A percentile compares a stretch with the other conserved stretches of the same genome.
These are phyloP conservation scores for Xylaria palmicola DNA, from an alignment of 495 filamentous ascomycete genomes.

Conservation along the genomic window DNA sequence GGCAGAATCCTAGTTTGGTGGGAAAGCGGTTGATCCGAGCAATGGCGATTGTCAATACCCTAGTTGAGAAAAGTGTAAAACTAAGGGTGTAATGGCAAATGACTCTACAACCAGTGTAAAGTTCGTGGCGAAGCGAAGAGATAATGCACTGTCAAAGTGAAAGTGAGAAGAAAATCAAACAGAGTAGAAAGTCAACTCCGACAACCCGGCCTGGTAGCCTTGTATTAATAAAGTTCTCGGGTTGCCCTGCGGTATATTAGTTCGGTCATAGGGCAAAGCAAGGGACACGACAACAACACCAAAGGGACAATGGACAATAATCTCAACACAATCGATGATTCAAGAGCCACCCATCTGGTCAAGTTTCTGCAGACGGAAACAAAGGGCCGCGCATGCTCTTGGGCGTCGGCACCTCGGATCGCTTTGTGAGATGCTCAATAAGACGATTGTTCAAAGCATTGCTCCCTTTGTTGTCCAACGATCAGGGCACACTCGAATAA, in stretches of 20 bases:
- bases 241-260: not conserved
- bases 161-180: not conserved
- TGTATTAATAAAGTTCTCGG: not conserved
- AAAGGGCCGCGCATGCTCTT: not conserved
- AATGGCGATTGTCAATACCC: not conserved
- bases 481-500: too few species aligned
- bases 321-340: too few species aligned
- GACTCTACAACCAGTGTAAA: constrained; percentile 8
- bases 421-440: not conserved
- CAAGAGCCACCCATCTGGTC: too few species aligned
- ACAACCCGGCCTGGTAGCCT: not conserved
- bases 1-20: not conserved
- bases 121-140: not conserved
- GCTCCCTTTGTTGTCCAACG: not conserved
- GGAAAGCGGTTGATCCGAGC: not conserved
- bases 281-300: too few species aligned
- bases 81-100: not conserved
- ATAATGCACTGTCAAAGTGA: not conserved
- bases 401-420: too few species aligned
- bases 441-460: not conserved
- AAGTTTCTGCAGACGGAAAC: too few species aligned
- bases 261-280: too few species aligned
- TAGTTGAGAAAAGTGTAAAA: not conserved
- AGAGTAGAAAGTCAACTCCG: not conserved
- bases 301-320: not conserved